Evolutionary conservation across 1,284 basidiomycete species (phyloP).

Genomic region (Exsudoporus floridanus): DNA sequence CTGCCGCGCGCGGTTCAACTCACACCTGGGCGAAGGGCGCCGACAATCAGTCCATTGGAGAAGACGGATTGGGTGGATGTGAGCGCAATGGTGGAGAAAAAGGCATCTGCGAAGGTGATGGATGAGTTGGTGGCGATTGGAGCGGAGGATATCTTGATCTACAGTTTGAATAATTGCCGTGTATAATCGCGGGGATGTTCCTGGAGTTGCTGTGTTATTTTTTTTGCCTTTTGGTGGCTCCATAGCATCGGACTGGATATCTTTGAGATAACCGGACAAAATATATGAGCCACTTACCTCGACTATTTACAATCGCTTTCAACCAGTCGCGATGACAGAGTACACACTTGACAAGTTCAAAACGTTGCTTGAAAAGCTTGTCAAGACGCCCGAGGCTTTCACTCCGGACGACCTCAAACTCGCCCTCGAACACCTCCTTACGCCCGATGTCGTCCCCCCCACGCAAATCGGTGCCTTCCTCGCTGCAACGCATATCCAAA

Average conservation of each 20-base stretch:
- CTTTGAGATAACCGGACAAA: neutral
- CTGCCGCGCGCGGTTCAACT: slow-evolving; percentile 67
- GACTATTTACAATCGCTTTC: neutral
- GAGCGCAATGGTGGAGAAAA: slow-evolving; percentile 90
- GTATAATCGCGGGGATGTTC: slow-evolving; percentile 42
- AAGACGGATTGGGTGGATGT: slow-evolving; percentile 88
- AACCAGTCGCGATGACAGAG: slow-evolving; percentile 16
- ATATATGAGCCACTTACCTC: neutral
- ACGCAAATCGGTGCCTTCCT: slow-evolving; percentile 83
- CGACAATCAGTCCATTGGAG: slow-evolving; percentile 89
- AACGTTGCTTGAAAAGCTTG: slow-evolving; percentile 69
- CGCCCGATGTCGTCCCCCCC: slow-evolving; percentile 58
- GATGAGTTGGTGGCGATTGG: slow-evolving; percentile 82
- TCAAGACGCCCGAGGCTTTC: slow-evolving; percentile 77
- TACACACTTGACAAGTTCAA: slow-evolving; percentile 68
- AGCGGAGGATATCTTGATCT: slow-evolving; percentile 88
- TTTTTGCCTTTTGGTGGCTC: neutral
- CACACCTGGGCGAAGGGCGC: slow-evolving; percentile 88
- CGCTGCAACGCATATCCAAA: slow-evolving; percentile 76
- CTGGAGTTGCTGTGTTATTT: no score
- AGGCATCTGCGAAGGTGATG: slow-evolving; percentile 84
- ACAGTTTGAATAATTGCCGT: slow-evolving; percentile 92
- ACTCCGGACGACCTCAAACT: slow-evolving; percentile 65
- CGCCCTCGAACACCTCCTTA: slow-evolving; percentile 75
- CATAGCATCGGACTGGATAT: neutral